These are phyloP conservation scores for Leptodermis oblonga DNA, from an alignment of 257 asterid genomes.

Conservation along the genomic window DNA sequence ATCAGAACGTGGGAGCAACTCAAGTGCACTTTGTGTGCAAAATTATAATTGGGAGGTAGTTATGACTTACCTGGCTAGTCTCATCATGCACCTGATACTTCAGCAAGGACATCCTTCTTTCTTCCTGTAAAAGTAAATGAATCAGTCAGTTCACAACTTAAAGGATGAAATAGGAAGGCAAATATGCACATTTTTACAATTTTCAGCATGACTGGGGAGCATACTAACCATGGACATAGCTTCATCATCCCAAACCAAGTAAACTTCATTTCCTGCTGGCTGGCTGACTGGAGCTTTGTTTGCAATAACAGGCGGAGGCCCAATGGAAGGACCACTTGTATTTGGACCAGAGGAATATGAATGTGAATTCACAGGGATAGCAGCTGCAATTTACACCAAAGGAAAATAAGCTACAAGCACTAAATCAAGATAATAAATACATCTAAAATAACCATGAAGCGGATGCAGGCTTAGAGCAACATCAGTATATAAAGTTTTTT, in stretches of 20 bases:
- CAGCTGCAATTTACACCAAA: conserved; percentile 24
- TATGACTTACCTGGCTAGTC: conserved; percentile 98
- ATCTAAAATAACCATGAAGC: neutral
- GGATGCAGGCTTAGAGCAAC: neutral
- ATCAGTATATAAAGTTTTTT: neutral
- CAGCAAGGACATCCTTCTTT: conserved; percentile 88
- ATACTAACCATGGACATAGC: conserved; percentile 95
- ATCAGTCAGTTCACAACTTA: conserved; percentile 12
- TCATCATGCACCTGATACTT: conserved; percentile 99
- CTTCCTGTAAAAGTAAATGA: conserved; percentile 55
- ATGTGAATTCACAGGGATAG: conserved; percentile 56
- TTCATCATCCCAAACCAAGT: conserved; percentile 98
- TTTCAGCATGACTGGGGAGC: conserved; percentile 5
- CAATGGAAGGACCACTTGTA: conserved; percentile 90
- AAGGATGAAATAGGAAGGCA: conserved; percentile 2
- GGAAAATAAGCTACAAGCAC: neutral
- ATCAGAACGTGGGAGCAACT: conserved; percentile 51
- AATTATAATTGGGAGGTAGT: conserved; percentile 30
- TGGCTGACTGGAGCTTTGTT: conserved; percentile 81
- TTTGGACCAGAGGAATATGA: conserved; percentile 97
- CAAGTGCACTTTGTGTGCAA: conserved; percentile 37
- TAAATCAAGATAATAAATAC: neutral
- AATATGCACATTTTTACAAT: conserved; percentile 9
- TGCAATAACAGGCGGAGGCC: conserved; percentile 96
- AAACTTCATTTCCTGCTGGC: conserved; percentile 87